Conservation (phyloP, 2,329 filamentous ascomycete genomes). For the Diaporthe longicolla region DNA sequence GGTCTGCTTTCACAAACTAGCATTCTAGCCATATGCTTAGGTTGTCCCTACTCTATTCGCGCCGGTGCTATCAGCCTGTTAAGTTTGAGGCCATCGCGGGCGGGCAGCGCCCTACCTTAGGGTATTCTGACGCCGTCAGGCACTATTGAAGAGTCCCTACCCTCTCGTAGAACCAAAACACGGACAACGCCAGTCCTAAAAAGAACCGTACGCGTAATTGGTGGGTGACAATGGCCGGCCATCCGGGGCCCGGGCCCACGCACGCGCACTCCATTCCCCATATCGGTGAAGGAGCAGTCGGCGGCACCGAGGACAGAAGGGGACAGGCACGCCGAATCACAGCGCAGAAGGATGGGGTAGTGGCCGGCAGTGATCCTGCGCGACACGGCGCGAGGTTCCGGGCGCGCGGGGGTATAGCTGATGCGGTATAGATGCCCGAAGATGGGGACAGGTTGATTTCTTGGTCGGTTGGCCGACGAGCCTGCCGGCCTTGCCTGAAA, state of each 20-base stretch:
- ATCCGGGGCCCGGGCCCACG: not conserved
- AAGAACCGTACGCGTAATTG: not conserved
- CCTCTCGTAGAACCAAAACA: too few relatives aligned
- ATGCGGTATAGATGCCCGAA: slow-evolving; percentile 35
- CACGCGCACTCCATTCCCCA: not conserved
- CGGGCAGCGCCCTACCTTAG: too few relatives aligned
- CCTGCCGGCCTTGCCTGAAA: not conserved
- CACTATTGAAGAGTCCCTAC: too few relatives aligned
- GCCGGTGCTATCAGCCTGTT: too few relatives aligned
- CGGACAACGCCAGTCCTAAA: not conserved
- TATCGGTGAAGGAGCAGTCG: not conserved
- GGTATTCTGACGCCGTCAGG: too few relatives aligned
- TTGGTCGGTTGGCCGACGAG: not conserved
- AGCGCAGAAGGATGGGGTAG: not conserved
- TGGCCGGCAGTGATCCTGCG: slow-evolving; percentile 2
- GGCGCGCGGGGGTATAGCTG: slow-evolving; percentile 12
- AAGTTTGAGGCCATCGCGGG: too few relatives aligned
- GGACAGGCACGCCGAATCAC: slow-evolving; percentile 14
- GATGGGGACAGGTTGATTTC: not conserved
- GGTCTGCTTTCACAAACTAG: too few relatives aligned
- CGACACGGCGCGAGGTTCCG: slow-evolving; percentile 23
- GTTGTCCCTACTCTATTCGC: too few relatives aligned
- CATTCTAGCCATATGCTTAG: too few relatives aligned
- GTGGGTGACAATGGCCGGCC: not conserved
- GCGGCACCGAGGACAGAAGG: not conserved